Percentiles rank a stretch among this genome's conserved stretches.
These are phyloP conservation scores for Protoeuglena noctilucae DNA, from an alignment of 139 green algal genomes.

Conservation along the genomic window DNA sequence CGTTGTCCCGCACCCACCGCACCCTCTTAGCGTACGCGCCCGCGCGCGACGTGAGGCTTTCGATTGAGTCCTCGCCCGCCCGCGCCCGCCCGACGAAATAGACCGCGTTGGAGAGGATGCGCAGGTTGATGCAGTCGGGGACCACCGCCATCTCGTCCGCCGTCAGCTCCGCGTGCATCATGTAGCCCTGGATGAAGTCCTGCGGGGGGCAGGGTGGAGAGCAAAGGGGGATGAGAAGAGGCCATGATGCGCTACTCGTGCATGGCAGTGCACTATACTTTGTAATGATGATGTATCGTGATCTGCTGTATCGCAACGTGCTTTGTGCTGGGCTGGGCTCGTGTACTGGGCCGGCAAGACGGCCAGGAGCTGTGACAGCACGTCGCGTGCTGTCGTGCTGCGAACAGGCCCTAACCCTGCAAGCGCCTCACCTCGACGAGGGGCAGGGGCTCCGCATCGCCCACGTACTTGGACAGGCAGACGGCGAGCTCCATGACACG, in stretches of 20 bases:
- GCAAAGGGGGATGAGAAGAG: too few relatives aligned
- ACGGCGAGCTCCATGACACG: constrained; percentile 39
- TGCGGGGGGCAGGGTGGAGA: too few relatives aligned
- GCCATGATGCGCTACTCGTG: too few relatives aligned
- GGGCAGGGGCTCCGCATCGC: constrained; percentile 23
- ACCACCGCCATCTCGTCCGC: constrained; percentile 21
- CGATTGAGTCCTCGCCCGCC: constrained; percentile 24
- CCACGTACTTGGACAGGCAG: constrained; percentile 27
- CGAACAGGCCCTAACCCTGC: too few relatives aligned
- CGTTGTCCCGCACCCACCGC: constrained; percentile 28
- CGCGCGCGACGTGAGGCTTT: constrained; percentile 22
- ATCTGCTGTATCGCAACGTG: too few relatives aligned
- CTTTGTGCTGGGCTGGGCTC: too few relatives aligned
- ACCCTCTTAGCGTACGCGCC: constrained; percentile 33
- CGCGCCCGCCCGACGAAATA: constrained; percentile 17
- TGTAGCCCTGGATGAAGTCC: too few relatives aligned
- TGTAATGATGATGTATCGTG: too few relatives aligned
- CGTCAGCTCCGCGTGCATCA: constrained; percentile 19
- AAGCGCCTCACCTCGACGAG: constrained; percentile 16
- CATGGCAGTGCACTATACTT: too few relatives aligned
- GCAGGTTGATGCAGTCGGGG: constrained; percentile 32
- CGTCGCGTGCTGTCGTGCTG: too few relatives aligned
- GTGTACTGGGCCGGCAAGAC: too few relatives aligned
- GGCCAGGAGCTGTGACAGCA: too few relatives aligned
- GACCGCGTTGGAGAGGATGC: constrained; percentile 33